phyloP scores from a whole-genome alignment of 1,139 yeast genomes.

The Fermentozyma sake region DNA sequence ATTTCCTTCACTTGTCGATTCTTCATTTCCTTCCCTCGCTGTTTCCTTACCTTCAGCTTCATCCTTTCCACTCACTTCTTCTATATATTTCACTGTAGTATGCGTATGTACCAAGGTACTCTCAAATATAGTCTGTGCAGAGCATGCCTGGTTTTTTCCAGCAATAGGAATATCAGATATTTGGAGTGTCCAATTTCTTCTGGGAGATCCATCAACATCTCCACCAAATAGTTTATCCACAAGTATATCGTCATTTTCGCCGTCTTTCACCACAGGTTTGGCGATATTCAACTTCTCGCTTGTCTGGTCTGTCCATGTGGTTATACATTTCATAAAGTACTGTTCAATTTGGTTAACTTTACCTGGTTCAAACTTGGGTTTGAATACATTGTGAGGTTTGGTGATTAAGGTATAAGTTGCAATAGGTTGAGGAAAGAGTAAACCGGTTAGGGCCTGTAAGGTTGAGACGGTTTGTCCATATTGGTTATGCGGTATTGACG shows the following conservation, averaged over 20 bases:
- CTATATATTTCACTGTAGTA: constrained; percentile 16
- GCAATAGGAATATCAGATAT: constrained; percentile 84
- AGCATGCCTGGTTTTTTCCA: constrained; percentile 64
- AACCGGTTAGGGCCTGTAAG: constrained; percentile 43
- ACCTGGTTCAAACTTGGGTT: constrained; percentile 47
- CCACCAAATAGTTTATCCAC: constrained; percentile 31
- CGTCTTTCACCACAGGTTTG: constrained; percentile 20
- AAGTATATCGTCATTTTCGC: constrained; percentile 14
- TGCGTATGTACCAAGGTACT: constrained; percentile 53
- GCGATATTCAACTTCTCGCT: constrained; percentile 23
- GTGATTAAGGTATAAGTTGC: constrained; percentile 43
- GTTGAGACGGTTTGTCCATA: constrained; percentile 43
- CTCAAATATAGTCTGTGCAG: constrained; percentile 65
- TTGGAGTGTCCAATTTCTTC: constrained; percentile 57
- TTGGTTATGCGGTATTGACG: constrained; percentile 38
- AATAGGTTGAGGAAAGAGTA: constrained; percentile 33
- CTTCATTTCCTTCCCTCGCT: not conserved
- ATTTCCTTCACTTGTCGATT: constrained; percentile 1
- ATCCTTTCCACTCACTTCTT: constrained; percentile 1
- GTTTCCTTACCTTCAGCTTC: constrained; percentile 1
- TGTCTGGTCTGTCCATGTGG: constrained; percentile 35
- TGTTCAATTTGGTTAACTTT: constrained; percentile 49
- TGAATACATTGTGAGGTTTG: constrained; percentile 40
- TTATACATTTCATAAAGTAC: constrained; percentile 41
- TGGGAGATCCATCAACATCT: constrained; percentile 14